Percentiles rank a stretch among this genome's conserved stretches.
These are phyloP conservation scores for Sarocladiaceae sp. DNA, from an alignment of 2,329 filamentous ascomycete species.

Conservation along the genomic window DNA sequence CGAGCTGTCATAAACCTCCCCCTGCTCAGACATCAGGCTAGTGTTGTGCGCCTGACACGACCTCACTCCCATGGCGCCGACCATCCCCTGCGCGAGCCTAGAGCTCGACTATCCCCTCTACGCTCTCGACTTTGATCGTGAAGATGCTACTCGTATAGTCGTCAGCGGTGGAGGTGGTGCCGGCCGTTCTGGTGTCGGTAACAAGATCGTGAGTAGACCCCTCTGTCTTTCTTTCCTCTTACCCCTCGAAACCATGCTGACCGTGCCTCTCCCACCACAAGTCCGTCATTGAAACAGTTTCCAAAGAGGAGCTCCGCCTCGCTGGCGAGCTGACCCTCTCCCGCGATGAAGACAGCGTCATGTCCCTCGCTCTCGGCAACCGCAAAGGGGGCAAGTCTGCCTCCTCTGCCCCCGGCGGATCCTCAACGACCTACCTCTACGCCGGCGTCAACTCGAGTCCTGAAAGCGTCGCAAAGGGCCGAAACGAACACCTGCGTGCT, in stretches of 20 bases:
- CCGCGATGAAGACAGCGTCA: constrained; percentile 82
- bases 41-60: too few species aligned
- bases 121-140: constrained; percentile 79
- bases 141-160: constrained; percentile 67
- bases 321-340: constrained; percentile 71
- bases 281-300: constrained; percentile 67
- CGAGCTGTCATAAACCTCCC: too few species aligned
- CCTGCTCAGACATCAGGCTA: too few species aligned
- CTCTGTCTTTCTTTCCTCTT: neutral
- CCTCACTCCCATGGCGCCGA: constrained; percentile 30
- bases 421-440: constrained; percentile 42
- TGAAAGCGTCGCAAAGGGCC: constrained; percentile 63
- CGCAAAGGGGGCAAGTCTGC: constrained; percentile 39
- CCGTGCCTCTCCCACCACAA: too few species aligned
- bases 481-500: constrained; percentile 78
- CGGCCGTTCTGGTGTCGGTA: constrained; percentile 72
- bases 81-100: constrained; percentile 50
- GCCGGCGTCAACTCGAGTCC: constrained; percentile 82
- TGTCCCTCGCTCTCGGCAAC: constrained; percentile 67
- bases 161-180: constrained; percentile 86
- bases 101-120: constrained; percentile 79
- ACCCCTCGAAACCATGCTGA: neutral
- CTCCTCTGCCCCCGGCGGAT: neutral
- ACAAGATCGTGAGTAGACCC: constrained; percentile 65
- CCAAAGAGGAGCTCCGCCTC: constrained; percentile 56